Percentiles rank a stretch among this genome's conserved stretches.
Conservation (phyloP, 2,329 filamentous ascomycete species). For the Stachybotrys chlorohalonatus region DNA sequence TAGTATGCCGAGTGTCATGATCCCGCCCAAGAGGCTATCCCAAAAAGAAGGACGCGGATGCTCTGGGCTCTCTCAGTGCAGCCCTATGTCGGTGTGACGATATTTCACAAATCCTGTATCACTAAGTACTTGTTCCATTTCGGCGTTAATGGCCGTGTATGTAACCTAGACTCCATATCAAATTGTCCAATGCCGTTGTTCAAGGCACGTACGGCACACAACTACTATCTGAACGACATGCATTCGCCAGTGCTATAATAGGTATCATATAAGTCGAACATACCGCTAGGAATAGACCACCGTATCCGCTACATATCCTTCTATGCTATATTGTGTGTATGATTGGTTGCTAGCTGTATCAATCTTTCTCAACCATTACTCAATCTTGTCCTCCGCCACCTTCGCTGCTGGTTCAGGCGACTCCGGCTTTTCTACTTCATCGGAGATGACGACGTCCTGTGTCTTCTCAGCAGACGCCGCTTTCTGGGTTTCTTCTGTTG, state of each 20-base stretch:
- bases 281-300: not conserved
- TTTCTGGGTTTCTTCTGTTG: not conserved
- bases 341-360: not conserved
- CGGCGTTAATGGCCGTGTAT: not conserved
- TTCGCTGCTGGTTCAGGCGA: not conserved
- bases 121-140: not conserved
- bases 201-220: too few relatives aligned
- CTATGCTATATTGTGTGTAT: not conserved
- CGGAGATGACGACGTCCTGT: not conserved
- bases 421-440: too few relatives aligned
- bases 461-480: not conserved
- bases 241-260: not conserved
- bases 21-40: not conserved
- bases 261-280: not conserved
- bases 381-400: not conserved
- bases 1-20: slow-evolving; percentile 61
- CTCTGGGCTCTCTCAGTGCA: not conserved
- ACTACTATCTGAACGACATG: too few relatives aligned
- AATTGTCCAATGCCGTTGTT: not conserved
- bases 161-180: not conserved
- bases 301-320: not conserved
- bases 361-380: not conserved
- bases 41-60: not conserved
- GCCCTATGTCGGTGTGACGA: not conserved
- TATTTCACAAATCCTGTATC: not conserved